Evolutionary conservation across 2,329 filamentous ascomycete species (phyloP).

Genomic region (Zarea fungicola): DNA sequence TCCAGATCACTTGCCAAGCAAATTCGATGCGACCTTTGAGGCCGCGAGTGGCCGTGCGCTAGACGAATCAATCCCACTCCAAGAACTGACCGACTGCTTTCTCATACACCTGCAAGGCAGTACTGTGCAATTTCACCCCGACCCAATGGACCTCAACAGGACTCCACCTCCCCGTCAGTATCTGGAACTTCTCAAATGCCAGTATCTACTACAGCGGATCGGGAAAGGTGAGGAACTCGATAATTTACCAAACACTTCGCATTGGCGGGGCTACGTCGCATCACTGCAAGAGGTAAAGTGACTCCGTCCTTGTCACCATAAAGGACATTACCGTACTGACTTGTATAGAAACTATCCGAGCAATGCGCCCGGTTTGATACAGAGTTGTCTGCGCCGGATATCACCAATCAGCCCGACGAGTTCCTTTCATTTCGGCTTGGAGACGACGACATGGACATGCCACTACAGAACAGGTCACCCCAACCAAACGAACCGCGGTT

Average conservation of each 20-base stretch:
- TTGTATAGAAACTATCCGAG: neutral
- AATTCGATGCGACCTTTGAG: neutral
- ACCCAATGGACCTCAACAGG: slow-evolving; percentile 15
- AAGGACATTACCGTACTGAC: neutral
- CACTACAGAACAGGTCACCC: too few relatives aligned
- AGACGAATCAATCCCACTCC: slow-evolving; percentile 4
- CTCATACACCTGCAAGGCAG: slow-evolving; percentile 16
- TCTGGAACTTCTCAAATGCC: slow-evolving; percentile 19
- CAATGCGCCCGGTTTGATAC: too few relatives aligned
- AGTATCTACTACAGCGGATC: slow-evolving; percentile 16
- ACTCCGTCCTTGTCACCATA: neutral
- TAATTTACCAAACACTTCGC: slow-evolving; percentile 13
- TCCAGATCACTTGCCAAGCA: neutral
- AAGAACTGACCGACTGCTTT: slow-evolving; percentile 19
- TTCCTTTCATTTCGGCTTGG: too few relatives aligned
- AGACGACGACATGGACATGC: too few relatives aligned
- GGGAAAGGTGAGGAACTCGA: neutral
- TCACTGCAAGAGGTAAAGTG: slow-evolving; percentile 19
- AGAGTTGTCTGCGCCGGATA: too few relatives aligned
- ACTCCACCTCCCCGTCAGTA: slow-evolving; percentile 13
- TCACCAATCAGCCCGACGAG: too few relatives aligned
- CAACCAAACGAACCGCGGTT: too few relatives aligned
- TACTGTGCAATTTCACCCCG: slow-evolving; percentile 15
- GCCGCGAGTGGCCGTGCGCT: neutral
- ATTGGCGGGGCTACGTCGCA: slow-evolving; percentile 21